A percentile compares a stretch with the other conserved stretches of the same genome.
Evolutionary conservation across 345 rosid genomes (phyloP).

Genomic region (Balakata baccata): DNA sequence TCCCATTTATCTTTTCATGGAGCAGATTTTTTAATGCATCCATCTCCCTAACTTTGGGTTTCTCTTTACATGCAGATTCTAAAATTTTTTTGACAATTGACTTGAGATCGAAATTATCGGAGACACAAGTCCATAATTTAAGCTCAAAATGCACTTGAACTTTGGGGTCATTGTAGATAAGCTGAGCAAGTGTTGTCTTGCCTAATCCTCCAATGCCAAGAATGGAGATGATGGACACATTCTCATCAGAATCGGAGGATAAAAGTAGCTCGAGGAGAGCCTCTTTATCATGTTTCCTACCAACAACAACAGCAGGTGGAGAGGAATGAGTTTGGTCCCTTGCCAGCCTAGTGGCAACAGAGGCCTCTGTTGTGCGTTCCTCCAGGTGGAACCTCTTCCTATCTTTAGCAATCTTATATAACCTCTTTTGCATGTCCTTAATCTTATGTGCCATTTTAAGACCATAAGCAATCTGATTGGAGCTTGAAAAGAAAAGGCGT

Average conservation of each 20-base stretch:
- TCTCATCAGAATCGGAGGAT: neutral
- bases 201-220: neutral
- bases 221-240: neutral
- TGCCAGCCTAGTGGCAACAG: neutral
- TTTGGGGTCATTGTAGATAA: neutral
- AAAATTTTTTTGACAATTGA: neutral
- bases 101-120: neutral
- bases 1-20: neutral
- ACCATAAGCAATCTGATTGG: neutral
- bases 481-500: neutral
- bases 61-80: neutral
- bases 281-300: neutral
- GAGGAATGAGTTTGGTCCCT: neutral
- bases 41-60: neutral
- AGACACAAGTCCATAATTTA: neutral
- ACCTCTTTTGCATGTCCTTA: neutral
- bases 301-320: neutral
- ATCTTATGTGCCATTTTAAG: conserved; percentile 11
- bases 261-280: neutral
- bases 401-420: neutral
- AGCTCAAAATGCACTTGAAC: conserved; percentile 15
- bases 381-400: neutral
- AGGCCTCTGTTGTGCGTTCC: neutral
- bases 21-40: neutral
- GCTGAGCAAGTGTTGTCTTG: neutral